These are phyloP conservation scores for Fragilaria radians DNA, from an alignment of 108 stramenopile genomes.

Conservation along the genomic window DNA sequence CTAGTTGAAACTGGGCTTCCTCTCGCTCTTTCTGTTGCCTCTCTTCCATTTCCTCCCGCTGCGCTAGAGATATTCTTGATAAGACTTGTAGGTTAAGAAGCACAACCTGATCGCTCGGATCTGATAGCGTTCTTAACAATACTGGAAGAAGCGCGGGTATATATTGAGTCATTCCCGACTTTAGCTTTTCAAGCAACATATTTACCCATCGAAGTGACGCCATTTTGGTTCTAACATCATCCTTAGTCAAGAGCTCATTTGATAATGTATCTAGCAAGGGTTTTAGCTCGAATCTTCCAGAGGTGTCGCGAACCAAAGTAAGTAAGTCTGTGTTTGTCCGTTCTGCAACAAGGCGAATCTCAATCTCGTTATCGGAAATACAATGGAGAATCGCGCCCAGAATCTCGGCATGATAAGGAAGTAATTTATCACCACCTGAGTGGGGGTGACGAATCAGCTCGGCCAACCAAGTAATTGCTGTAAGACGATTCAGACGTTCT, in stretches of 20 bases:
- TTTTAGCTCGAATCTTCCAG: conserved; percentile 68
- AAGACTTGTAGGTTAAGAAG: conserved; percentile 91
- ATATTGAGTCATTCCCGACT: conserved; percentile 85
- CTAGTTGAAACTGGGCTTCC: conserved; percentile 85
- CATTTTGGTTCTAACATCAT: conserved; percentile 94
- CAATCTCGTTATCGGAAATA: conserved; percentile 86
- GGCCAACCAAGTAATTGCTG: conserved; percentile 93
- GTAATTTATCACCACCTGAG: conserved; percentile 84
- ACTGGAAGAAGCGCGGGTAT: conserved; percentile 84
- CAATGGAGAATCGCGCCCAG: conserved; percentile 89
- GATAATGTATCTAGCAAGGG: conserved; percentile 85
- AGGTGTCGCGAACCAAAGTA: conserved; percentile 69
- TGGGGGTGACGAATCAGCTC: conserved; percentile 90
- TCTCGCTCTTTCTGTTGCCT: conserved; percentile 33
- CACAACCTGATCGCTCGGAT: conserved; percentile 88
- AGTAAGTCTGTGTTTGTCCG: conserved; percentile 86
- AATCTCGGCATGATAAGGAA: conserved; percentile 88
- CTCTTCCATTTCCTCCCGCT: conserved; percentile 23
- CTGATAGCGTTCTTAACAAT: conserved; percentile 88
- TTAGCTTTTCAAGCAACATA: conserved; percentile 95
- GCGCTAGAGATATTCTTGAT: conserved; percentile 80
- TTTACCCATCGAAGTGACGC: conserved; percentile 92
- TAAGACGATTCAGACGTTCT: conserved; percentile 88
- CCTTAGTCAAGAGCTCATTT: conserved; percentile 74
- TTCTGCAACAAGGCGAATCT: conserved; percentile 87